A percentile compares a stretch with the other conserved stretches of the same genome.
phyloP scores from a whole-genome alignment of 768 basidiomycete genomes.

The Tricholoma sp. region DNA sequence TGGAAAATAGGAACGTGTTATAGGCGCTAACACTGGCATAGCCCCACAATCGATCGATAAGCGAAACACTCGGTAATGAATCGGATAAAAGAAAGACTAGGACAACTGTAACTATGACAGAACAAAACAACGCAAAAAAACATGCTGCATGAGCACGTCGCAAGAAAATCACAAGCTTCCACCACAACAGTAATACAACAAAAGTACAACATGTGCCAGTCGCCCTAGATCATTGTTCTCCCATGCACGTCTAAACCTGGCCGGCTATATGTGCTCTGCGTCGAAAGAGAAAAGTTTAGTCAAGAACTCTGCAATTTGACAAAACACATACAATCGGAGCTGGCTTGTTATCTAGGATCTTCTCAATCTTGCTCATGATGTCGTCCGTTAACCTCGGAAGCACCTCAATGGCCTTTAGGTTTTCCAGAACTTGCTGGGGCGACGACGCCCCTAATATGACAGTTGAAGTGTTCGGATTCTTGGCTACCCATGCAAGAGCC shows the following conservation, averaged over 20 bases:
- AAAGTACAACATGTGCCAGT: neutral
- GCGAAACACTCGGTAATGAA: neutral
- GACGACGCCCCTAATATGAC: slow-evolving; percentile 65
- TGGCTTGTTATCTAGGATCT: slow-evolving; percentile 54
- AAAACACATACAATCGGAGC: slow-evolving; percentile 30
- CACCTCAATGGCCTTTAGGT: slow-evolving; percentile 67
- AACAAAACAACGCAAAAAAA: neutral
- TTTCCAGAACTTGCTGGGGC: slow-evolving; percentile 59
- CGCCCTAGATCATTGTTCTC: neutral
- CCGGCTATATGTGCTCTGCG: slow-evolving; percentile 19
- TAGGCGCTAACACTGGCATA: neutral
- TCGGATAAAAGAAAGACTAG: neutral
- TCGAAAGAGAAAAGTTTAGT: neutral
- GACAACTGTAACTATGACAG: neutral
- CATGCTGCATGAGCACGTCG: neutral
- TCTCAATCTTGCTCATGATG: slow-evolving; percentile 62
- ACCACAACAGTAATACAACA: neutral
- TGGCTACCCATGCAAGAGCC: slow-evolving; percentile 73
- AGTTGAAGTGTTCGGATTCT: slow-evolving; percentile 59
- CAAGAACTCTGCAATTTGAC: neutral
- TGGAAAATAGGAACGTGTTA: neutral
- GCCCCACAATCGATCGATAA: neutral
- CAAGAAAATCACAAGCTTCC: neutral
- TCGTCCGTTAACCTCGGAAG: slow-evolving; percentile 67
- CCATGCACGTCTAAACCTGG: slow-evolving; percentile 18